Evolutionary conservation across 441 rosid species (phyloP).

Genomic region (Populus hybrid): DNA sequence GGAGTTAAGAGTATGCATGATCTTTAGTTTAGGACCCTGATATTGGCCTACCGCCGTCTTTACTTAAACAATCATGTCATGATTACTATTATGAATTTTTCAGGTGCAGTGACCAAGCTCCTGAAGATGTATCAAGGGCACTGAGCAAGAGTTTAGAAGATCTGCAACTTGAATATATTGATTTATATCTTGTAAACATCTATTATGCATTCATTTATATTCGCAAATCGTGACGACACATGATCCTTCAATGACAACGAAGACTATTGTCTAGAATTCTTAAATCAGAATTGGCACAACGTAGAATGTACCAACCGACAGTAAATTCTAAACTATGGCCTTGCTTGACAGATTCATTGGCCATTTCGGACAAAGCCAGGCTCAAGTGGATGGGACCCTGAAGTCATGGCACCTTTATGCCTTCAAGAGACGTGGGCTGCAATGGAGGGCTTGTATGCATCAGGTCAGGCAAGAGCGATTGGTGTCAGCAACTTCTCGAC

Average conservation of each 20-base stretch:
- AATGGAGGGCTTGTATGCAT: conserved; percentile 48
- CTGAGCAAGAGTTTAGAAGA: conserved; percentile 38
- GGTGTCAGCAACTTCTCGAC: conserved; percentile 52
- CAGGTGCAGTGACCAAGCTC: conserved; percentile 53
- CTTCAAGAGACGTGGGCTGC: conserved; percentile 54
- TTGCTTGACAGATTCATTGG: conserved; percentile 39
- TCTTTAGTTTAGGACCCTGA: background rate
- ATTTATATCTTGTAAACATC: conserved; percentile 47
- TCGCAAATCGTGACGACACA: background rate
- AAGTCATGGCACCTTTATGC: conserved; percentile 40
- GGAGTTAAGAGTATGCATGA: background rate
- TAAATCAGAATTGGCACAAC: background rate
- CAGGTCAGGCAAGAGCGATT: conserved; percentile 43
- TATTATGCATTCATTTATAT: background rate
- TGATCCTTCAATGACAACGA: background rate
- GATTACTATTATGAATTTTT: background rate
- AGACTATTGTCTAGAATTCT: background rate
- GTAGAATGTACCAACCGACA: background rate
- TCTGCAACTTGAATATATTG: conserved; percentile 50
- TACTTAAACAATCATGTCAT: background rate
- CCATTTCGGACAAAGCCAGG: conserved; percentile 41
- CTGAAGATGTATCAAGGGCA: conserved; percentile 55
- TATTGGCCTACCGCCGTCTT: background rate
- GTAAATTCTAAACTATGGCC: background rate
- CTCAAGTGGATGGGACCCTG: conserved; percentile 35